phyloP scores from a whole-genome alignment of 2,329 filamentous ascomycete species.

The Plenodomus tracheiphilus region DNA sequence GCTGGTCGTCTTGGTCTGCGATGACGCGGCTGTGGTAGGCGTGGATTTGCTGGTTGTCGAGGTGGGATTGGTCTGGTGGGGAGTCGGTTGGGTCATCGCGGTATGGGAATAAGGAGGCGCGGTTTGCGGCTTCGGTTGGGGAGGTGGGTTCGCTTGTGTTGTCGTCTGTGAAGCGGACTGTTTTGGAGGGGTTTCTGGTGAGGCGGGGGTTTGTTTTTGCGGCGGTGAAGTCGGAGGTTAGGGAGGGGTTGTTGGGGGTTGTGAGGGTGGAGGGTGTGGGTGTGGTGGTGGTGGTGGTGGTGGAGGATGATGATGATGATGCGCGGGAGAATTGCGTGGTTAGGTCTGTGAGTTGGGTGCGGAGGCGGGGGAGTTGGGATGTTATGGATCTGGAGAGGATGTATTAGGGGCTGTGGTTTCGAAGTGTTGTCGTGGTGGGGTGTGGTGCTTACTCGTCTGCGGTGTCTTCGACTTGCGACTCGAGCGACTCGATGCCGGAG shows the following conservation, averaged over 20 bases:
- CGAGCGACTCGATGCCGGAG: conserved; percentile 73
- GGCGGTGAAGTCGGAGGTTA: conserved; percentile 42
- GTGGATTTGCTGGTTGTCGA: conserved; percentile 86
- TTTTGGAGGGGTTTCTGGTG: conserved; percentile 58
- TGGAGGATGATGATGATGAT: conserved; percentile 56
- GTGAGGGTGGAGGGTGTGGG: conserved; percentile 41
- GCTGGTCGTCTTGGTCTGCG: conserved; percentile 86
- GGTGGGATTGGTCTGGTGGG: conserved; percentile 56
- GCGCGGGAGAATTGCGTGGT: conserved; percentile 71
- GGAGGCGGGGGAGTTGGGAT: conserved; percentile 68
- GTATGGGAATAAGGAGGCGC: conserved; percentile 69
- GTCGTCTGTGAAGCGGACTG: conserved; percentile 80
- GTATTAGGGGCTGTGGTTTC: neutral
- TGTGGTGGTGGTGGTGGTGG: conserved; percentile 34
- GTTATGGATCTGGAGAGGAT: conserved; percentile 31
- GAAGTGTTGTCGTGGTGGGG: neutral
- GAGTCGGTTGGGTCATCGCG: conserved; percentile 65
- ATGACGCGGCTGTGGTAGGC: conserved; percentile 79
- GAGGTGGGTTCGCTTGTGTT: conserved; percentile 34
- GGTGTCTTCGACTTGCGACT: conserved; percentile 63
- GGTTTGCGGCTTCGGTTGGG: conserved; percentile 48
- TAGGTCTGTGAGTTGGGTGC: conserved; percentile 75
- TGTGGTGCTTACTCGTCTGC: conserved; percentile 55
- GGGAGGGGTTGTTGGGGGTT: conserved; percentile 49
- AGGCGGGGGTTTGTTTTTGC: conserved; percentile 41